Base-by-base conservation (phyloP, 345 rosid genomes). In the Salix exigua region DNA sequence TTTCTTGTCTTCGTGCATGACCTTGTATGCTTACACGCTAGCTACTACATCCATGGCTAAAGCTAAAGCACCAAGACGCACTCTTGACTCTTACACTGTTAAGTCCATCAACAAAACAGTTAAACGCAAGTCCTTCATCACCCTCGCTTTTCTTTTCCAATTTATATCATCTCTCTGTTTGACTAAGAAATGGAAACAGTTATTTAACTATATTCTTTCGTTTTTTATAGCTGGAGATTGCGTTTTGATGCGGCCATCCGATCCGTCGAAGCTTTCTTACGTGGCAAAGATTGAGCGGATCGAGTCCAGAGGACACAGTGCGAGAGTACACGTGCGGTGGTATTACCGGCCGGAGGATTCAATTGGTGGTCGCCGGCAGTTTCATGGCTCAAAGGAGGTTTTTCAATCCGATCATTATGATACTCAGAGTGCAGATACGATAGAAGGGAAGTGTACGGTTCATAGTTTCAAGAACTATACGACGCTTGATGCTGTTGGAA, bases 311-410 rank as follows among this genome's bases (percentile, higher is more conserved):
- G 97, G 97, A 26, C 81, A 90, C 50, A 79, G 91, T 89, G 97
- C 89, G 26, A 90, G 83, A 85, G 84, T 92, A 19, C 91, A 86
- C 31, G 94, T 92, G 68, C 85, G 99, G 78, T 96, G 99, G 99
- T 96, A 92, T 48, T 96, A 96, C 78, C 90, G 99, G 12, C 99
- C 99, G 64, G 99, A 96, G 90, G 99, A 96, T 74, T 91, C 99
- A 64, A 91, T 92, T 78, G 97, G 97, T 42, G 99, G 99, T 38
- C 86, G 99, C 77, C 80, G 98, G 61, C 97, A 88, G 80, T 96
- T 96, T 75, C 99, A 96, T 69, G 99, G 99, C 68, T 92, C 99
- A 16, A 93, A 93, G 79, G 99, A 96, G 85, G 89, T 96, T 2
- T 96, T 96, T 64, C 90, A 92, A 69, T 96, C 99, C 6, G 98